Evolutionary conservation across 1,284 basidiomycete species (phyloP).

Genomic region (Wolfiporia cocos): DNA sequence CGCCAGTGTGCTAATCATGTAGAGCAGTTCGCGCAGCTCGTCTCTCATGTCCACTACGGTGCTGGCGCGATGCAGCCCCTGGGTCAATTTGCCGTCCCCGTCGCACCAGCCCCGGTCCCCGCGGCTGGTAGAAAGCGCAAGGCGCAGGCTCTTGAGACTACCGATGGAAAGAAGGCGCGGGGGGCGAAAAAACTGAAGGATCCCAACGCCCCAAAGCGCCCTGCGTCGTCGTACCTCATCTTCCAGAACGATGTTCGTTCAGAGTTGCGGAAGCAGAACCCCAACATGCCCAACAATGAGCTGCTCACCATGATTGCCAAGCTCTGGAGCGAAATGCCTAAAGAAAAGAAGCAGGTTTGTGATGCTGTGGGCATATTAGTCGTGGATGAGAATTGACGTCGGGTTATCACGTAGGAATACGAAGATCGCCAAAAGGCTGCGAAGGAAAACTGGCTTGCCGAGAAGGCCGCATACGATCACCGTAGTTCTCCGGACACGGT

Average conservation of each 20-base stretch:
- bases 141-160: slow-evolving; percentile 31
- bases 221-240: slow-evolving; percentile 90
- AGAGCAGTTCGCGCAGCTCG: slow-evolving; percentile 39
- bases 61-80: slow-evolving; percentile 14
- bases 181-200: slow-evolving; percentile 66
- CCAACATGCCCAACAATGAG: slow-evolving; percentile 66
- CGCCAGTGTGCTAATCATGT: slow-evolving; percentile 50
- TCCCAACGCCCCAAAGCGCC: slow-evolving; percentile 92
- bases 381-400: background rate
- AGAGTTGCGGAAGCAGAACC: slow-evolving; percentile 60
- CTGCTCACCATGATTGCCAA: slow-evolving; percentile 68
- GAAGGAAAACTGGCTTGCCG: slow-evolving; percentile 30
- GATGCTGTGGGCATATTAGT: background rate
- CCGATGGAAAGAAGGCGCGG: slow-evolving; percentile 39
- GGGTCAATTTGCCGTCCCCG: slow-evolving; percentile 19
- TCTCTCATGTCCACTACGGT: slow-evolving; percentile 18
- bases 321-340: slow-evolving; percentile 67
- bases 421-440: slow-evolving; percentile 28
- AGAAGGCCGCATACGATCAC: slow-evolving; percentile 28
- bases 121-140: slow-evolving; percentile 45
- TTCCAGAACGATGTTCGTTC: slow-evolving; percentile 92
- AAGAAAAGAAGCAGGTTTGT: slow-evolving; percentile 69
- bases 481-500: slow-evolving; percentile 10
- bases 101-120: slow-evolving; percentile 20
- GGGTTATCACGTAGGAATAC: slow-evolving; percentile 25